Conservation (phyloP, 2,329 filamentous ascomycete species). For the Drechslerella coelobrocha region DNA sequence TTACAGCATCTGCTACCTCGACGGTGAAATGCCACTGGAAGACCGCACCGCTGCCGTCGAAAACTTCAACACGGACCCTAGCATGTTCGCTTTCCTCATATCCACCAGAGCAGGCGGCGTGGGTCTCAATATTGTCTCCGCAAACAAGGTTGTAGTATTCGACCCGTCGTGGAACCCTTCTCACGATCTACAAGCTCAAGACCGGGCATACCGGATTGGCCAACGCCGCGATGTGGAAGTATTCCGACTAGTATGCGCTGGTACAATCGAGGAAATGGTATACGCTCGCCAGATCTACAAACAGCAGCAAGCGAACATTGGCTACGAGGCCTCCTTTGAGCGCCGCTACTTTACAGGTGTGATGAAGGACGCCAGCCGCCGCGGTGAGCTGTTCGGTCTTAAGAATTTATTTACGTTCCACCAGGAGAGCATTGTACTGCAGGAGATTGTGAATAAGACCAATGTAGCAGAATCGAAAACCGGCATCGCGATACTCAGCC, state of each 20-base stretch:
- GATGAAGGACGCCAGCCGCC: slow-evolving; percentile 79
- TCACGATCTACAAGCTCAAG: slow-evolving; percentile 93
- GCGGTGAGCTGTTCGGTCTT: slow-evolving; percentile 93
- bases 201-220: slow-evolving; percentile 93
- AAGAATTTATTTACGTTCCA: slow-evolving; percentile 85
- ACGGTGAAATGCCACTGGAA: slow-evolving; percentile 81
- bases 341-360: slow-evolving; percentile 95
- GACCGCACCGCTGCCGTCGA: slow-evolving; percentile 80
- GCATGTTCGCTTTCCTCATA: slow-evolving; percentile 93
- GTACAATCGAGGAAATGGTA: slow-evolving; percentile 95
- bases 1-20: slow-evolving; percentile 90
- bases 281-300: slow-evolving; percentile 98
- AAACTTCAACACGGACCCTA: slow-evolving; percentile 86
- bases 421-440: slow-evolving; percentile 77
- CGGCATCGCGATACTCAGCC: slow-evolving; percentile 73
- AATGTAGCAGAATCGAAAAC: slow-evolving; percentile 93
- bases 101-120: slow-evolving; percentile 92
- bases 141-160: slow-evolving; percentile 96
- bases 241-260: slow-evolving; percentile 85
- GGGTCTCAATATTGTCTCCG: slow-evolving; percentile 93
- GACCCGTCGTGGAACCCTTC: slow-evolving; percentile 98
- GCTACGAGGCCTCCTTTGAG: slow-evolving; percentile 89
- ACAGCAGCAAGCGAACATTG: slow-evolving; percentile 97
- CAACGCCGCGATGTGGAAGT: slow-evolving; percentile 93
- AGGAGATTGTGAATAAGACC: slow-evolving; percentile 98